Evolutionary conservation across 2,329 filamentous ascomycete genomes (phyloP).

Genomic region (Elsinoe arachidis): DNA sequence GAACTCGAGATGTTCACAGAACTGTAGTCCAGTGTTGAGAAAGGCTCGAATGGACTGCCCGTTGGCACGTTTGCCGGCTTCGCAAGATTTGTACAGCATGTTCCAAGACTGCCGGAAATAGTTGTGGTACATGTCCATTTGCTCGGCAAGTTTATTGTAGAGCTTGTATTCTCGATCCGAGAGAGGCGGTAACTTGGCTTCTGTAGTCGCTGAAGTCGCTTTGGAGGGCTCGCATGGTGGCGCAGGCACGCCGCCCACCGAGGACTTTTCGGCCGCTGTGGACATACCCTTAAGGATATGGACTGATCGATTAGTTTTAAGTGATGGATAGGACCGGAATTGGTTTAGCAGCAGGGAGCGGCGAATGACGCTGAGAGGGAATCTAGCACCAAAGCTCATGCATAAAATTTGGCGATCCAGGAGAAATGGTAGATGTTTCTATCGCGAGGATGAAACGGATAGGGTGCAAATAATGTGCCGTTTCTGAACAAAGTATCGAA

Average conservation of each 20-base stretch:
- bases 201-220: background rate
- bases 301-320: too few species aligned
- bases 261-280: background rate
- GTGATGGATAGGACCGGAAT: too few species aligned
- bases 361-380: too few species aligned
- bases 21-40: constrained; percentile 57
- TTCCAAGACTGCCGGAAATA: constrained; percentile 71
- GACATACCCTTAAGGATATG: background rate
- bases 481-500: too few species aligned
- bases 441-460: background rate
- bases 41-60: constrained; percentile 62
- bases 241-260: background rate
- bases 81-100: constrained; percentile 58
- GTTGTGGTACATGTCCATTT: constrained; percentile 69
- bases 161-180: constrained; percentile 56
- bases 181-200: constrained; percentile 48
- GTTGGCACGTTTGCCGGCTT: constrained; percentile 48
- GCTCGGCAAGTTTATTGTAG: constrained; percentile 65
- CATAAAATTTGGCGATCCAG: background rate
- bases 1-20: constrained; percentile 59
- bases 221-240: background rate
- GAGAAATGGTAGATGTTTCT: background rate
- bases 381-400: background rate
- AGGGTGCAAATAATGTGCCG: too few species aligned
- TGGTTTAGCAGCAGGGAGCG: too few species aligned